Conservation (phyloP, 345 rosid genomes). For the Crucihimalaya himalaica region DNA sequence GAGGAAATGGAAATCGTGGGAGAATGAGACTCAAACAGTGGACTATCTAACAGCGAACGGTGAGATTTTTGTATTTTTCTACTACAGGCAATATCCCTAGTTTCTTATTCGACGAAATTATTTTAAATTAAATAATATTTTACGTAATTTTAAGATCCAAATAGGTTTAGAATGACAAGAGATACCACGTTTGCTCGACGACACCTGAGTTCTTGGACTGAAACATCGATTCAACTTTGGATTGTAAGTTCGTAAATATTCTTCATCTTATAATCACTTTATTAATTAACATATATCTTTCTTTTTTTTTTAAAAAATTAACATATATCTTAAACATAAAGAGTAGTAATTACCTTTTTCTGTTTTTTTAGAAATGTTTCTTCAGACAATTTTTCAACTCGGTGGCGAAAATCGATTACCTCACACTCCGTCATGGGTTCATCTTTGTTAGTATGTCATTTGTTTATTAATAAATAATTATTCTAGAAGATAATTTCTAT, state of each 20-base stretch:
- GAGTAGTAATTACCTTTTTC: background rate
- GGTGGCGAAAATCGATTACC: conserved; percentile 74
- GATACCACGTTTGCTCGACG: conserved; percentile 77
- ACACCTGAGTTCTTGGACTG: conserved; percentile 51
- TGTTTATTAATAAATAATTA: background rate
- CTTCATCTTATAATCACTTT: background rate
- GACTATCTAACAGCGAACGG: conserved; percentile 66
- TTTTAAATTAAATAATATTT: background rate
- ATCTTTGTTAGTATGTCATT: conserved; percentile 46
- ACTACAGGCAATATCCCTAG: background rate
- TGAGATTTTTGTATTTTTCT: conserved; percentile 19
- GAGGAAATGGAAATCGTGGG: conserved; percentile 77
- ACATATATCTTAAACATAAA: background rate
- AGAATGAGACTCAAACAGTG: conserved; percentile 60
- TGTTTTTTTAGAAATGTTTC: conserved; percentile 62
- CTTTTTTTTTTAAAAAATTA: too few relatives aligned
- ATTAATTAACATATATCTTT: background rate
- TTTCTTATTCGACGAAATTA: background rate
- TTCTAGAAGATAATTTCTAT: background rate
- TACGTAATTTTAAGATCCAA: conserved; percentile 48
- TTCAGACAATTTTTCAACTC: conserved; percentile 67
- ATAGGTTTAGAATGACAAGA: conserved; percentile 61
- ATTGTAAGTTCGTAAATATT: conserved; percentile 44
- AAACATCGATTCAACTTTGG: conserved; percentile 49
- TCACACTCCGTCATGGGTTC: conserved; percentile 81